Evolutionary conservation across 495 filamentous ascomycete species (phyloP), one percentile per base, ranked within the genome.

Genomic region (Penicillium manginii): DNA sequence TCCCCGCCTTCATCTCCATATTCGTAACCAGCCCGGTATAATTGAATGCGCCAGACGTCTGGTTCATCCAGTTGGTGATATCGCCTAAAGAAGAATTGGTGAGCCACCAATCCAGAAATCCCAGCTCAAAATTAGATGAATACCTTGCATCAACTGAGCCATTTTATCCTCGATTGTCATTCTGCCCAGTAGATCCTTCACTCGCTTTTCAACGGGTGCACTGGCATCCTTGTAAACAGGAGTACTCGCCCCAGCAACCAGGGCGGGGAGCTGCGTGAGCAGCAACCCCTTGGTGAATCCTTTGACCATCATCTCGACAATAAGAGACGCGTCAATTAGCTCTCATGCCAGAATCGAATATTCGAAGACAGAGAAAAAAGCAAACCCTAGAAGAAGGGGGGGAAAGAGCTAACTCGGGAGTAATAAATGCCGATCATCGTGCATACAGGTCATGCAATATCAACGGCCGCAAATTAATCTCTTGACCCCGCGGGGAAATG

Each of bases 101-200:
- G 10, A 52, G 50, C 42, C 12, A 32, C 10, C 26, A 11, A 14
- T 0, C 35, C 7, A 10, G 1, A 43, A 8, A 12, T 43, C 14
- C 40, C 2, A 4, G 39, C 11, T 2, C 10, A 49, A n/a, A 33
- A 12, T 2, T 6, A 6, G 18, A 26, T 10, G 2, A 53, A 35
- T 55, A 70, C 86, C 84, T 65, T 87, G 85, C 42, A 86, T 78
- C 56, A 90, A 76, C 67, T 91, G 88, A 4, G 83, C 76, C 47
- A 83, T 80, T 68, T 91, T 91, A 50, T 91, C 88, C 63, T 86
- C 78, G 40, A 87, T 78, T 0, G 84, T 90, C 88, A 91, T 90
- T 21, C 85, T 77, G 2, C 81, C 79, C 54, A 91, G 60, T 21
- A 91, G 73, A 67, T 90, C 87, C 9, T 78, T 68, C 8, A 91